Evolutionary conservation across 2,329 filamentous ascomycete species (phyloP), one percentile per base, ranked within the genome.

Genomic region (Talaromyces sp.): DNA sequence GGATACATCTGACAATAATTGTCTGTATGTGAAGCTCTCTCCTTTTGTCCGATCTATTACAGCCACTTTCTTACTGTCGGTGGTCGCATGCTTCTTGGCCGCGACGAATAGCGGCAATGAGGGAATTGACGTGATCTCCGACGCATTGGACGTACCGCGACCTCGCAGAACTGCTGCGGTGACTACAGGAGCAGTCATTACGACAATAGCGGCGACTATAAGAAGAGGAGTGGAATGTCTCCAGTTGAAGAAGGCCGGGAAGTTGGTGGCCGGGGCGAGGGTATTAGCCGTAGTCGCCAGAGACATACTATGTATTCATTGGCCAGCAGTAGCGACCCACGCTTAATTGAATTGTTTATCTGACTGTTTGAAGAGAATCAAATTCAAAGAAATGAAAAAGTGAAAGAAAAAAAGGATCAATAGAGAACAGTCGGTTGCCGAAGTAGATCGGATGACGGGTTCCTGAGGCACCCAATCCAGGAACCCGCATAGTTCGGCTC

Each of bases 51-150:
- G 64, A 59, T 77, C 74, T 41, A 76, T 65, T 15, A 77, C 63
- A 10, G 75, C 75, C 37, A 74, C 61, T 55, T 76, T 75, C 28
- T 64, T 54, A 11, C 69, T 63, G 53, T 71, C 64, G 31, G 63
- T 65, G 37, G 65, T 65, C 9, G 70, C 72, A 61, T 72, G 67
- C 25, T 70, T 67, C 57, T 67, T 69, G 5, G 74, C 75, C 40
- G 67, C 69, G 22, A 71, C 59, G 57, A 77, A 77, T 19, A 77
- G 63, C 33, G 75, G 75, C 10, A 77, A 64, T 8, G 71, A 71
- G 8, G 73, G 73, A 43, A 76, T 64, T 4, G 70, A 68, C 41
- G 68, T 62, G 45, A 63, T 53, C 17, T 28, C 37, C n/a, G 35
- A 22, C 19, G 5, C 33, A 13, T 51, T 33, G 40, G n/a, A 25